Conservation (phyloP, 768 basidiomycete species). For the Psilocybe sp. region DNA sequence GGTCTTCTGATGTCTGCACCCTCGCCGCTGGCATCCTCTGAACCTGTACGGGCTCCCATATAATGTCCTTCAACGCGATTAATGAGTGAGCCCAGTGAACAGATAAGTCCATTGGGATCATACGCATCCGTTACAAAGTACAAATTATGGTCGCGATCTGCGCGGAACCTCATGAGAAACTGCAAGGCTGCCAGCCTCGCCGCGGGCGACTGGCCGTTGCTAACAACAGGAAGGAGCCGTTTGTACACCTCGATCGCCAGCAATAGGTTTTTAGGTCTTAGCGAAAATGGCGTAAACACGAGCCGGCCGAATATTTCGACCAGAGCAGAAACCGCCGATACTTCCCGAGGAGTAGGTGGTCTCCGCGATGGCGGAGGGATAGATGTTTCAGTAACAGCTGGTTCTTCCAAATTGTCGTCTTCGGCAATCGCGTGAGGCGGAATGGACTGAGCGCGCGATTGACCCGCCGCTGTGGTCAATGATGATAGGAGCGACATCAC, state of each 20-base stretch:
- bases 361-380: background rate
- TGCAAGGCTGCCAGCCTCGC: slow-evolving; percentile 75
- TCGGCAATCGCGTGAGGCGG: slow-evolving; percentile 39
- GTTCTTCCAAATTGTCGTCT: slow-evolving; percentile 23
- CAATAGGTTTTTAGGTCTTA: slow-evolving; percentile 41
- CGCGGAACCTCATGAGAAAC: slow-evolving; percentile 85
- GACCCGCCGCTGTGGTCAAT: slow-evolving; percentile 42
- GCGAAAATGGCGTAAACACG: slow-evolving; percentile 62
- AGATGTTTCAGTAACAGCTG: slow-evolving; percentile 20
- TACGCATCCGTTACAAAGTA: slow-evolving; percentile 58
- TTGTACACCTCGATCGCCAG: slow-evolving; percentile 55
- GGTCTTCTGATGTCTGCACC: slow-evolving; percentile 36
- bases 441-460: slow-evolving; percentile 58
- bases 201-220: slow-evolving; percentile 45
- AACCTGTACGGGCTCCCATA: background rate
- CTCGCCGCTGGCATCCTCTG: slow-evolving; percentile 6
- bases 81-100: slow-evolving; percentile 62
- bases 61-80: slow-evolving; percentile 32
- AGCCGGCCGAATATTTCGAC: slow-evolving; percentile 68
- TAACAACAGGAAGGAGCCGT: slow-evolving; percentile 45
- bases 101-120: slow-evolving; percentile 57
- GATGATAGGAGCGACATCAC: slow-evolving; percentile 67
- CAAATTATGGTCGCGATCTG: slow-evolving; percentile 85
- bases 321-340: slow-evolving; percentile 62
- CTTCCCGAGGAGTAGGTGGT: slow-evolving; percentile 36